A percentile compares a stretch with the other conserved stretches of the same genome.
Evolutionary conservation across 1,284 basidiomycete species (phyloP).

Genomic region (Moesziomyces globuligerus): DNA sequence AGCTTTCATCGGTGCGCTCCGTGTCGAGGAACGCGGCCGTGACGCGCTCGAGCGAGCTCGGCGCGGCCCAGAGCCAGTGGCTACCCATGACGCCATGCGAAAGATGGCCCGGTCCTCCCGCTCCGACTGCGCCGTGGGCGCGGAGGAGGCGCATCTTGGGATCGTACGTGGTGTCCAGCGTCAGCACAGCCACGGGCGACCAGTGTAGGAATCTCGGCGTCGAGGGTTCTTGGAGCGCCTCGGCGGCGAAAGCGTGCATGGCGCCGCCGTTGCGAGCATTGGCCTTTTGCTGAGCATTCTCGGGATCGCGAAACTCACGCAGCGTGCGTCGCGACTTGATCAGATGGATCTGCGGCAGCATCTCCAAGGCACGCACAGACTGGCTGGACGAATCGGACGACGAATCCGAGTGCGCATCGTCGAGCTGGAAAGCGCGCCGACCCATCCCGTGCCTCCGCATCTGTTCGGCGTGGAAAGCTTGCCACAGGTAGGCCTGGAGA

Average conservation of each 20-base stretch:
- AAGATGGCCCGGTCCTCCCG: slow-evolving; percentile 23
- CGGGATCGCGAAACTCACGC: slow-evolving; percentile 41
- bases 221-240: slow-evolving; percentile 35
- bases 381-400: neutral
- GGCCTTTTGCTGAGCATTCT: slow-evolving; percentile 49
- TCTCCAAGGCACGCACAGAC: slow-evolving; percentile 12
- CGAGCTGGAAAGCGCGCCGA: slow-evolving; percentile 44
- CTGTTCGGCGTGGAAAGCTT: slow-evolving; percentile 55
- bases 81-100: slow-evolving; percentile 50
- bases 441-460: slow-evolving; percentile 52
- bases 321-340: slow-evolving; percentile 35
- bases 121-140: slow-evolving; percentile 48
- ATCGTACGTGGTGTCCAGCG: slow-evolving; percentile 45
- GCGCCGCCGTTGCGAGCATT: slow-evolving; percentile 44
- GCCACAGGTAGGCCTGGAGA: slow-evolving; percentile 53
- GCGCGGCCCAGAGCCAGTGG: slow-evolving; percentile 56
- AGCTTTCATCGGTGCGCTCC: slow-evolving; percentile 37
- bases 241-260: slow-evolving; percentile 39
- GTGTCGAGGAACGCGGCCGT: slow-evolving; percentile 40
- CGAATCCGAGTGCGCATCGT: slow-evolving; percentile 23
- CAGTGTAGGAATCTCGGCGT: slow-evolving; percentile 20
- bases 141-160: slow-evolving; percentile 42
- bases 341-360: slow-evolving; percentile 40
- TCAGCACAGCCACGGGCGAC: slow-evolving; percentile 44
- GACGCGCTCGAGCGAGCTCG: slow-evolving; percentile 23